Evolutionary conservation across 768 basidiomycete species (phyloP).

Genomic region (Lentinula edodes): DNA sequence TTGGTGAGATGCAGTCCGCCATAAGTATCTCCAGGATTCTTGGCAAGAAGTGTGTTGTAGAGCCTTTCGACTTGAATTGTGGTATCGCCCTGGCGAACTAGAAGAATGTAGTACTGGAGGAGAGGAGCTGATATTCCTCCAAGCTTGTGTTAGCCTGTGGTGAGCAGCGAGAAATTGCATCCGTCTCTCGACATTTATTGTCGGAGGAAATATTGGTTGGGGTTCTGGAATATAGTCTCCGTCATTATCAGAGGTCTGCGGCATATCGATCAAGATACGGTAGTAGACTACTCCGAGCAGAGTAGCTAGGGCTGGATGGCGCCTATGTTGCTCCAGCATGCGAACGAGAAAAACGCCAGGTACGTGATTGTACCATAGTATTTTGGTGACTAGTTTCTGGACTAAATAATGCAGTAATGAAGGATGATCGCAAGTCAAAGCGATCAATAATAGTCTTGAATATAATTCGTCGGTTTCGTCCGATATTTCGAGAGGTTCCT

Average conservation of each 20-base stretch:
- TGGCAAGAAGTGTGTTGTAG: constrained; percentile 47
- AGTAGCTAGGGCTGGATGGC: constrained; percentile 28
- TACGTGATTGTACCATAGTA: constrained; percentile 48
- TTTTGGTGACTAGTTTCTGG: constrained; percentile 42
- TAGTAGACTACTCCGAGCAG: constrained; percentile 53
- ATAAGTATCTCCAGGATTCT: constrained; percentile 42
- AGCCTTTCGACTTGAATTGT: neutral
- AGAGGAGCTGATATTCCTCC: constrained; percentile 44
- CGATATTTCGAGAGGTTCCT: neutral
- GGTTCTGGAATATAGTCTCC: constrained; percentile 16
- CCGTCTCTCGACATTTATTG: constrained; percentile 29
- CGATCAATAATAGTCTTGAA: constrained; percentile 45
- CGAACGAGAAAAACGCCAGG: constrained; percentile 37
- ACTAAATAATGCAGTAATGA: constrained; percentile 43
- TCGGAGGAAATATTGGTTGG: constrained; percentile 24
- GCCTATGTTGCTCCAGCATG: constrained; percentile 24
- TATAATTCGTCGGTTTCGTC: constrained; percentile 24
- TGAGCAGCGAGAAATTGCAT: constrained; percentile 54
- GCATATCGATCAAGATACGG: constrained; percentile 34
- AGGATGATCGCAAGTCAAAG: constrained; percentile 41
- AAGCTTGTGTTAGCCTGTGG: constrained; percentile 44
- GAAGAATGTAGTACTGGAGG: constrained; percentile 27
- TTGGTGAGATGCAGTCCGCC: constrained; percentile 46
- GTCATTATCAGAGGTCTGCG: constrained; percentile 11
- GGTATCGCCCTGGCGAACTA: neutral